phyloP scores from a whole-genome alignment of 2,329 filamentous ascomycete species.

The Colletotrichum plurivorum region DNA sequence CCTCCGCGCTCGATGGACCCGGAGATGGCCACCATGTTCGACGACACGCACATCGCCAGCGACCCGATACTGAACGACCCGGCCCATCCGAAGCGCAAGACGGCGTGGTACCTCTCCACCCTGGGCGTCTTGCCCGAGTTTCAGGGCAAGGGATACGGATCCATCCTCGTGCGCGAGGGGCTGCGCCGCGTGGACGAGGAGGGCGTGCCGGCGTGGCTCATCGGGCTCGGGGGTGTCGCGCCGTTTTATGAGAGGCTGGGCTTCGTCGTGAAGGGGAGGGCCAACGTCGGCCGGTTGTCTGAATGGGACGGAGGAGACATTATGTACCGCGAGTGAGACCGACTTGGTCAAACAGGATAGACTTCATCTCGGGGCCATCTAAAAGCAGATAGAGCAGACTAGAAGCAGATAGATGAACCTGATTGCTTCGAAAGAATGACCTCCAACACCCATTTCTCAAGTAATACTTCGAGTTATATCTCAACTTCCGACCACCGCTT shows the following conservation, averaged over 20 bases:
- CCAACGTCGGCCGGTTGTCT: slow-evolving; percentile 52
- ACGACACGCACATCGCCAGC: slow-evolving; percentile 45
- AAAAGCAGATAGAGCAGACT: no score
- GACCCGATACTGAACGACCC: slow-evolving; percentile 45
- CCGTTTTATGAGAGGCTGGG: slow-evolving; percentile 51
- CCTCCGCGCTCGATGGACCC: slow-evolving; percentile 44
- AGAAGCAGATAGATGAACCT: neutral
- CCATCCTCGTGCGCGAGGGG: slow-evolving; percentile 48
- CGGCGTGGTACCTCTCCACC: slow-evolving; percentile 54
- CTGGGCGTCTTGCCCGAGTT: slow-evolving; percentile 49
- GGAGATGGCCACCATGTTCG: slow-evolving; percentile 43
- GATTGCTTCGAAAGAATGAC: no score
- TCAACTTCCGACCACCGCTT: no score
- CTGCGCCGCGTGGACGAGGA: slow-evolving; percentile 47
- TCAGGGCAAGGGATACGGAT: slow-evolving; percentile 52
- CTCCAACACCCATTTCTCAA: no score
- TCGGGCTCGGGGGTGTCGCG: slow-evolving; percentile 50
- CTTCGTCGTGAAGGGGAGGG: slow-evolving; percentile 51
- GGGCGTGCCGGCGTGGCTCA: slow-evolving; percentile 50
- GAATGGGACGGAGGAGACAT: slow-evolving; percentile 53
- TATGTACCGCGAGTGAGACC: slow-evolving; percentile 55
- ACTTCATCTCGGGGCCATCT: no score
- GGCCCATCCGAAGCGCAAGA: slow-evolving; percentile 46
- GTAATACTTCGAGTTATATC: no score
- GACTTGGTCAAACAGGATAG: no score